A percentile compares a stretch with the other conserved stretches of the same genome.
phyloP scores from a whole-genome alignment of 257 asterid genomes.

The Oldenlandia corymbosa region DNA sequence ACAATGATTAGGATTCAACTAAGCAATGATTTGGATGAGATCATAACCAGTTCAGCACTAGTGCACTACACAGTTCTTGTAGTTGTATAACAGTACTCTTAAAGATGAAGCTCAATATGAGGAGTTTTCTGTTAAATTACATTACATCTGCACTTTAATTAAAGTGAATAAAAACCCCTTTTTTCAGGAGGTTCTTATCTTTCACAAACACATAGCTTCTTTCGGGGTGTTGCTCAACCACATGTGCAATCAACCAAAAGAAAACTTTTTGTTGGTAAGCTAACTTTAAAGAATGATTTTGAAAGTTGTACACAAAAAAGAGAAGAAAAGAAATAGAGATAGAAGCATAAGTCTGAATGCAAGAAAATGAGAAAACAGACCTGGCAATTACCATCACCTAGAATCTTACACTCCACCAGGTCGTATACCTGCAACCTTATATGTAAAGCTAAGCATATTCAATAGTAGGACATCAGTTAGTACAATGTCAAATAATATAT shows the following conservation, averaged over 20 bases:
- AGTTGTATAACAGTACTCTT: no score
- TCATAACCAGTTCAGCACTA: no score
- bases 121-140: background rate
- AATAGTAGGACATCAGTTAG: slow-evolving; percentile 7
- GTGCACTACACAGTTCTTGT: no score
- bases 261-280: background rate
- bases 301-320: no score
- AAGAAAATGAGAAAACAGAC: slow-evolving; percentile 28
- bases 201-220: background rate
- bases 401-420: slow-evolving; percentile 79
- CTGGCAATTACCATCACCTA: slow-evolving; percentile 98
- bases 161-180: no score
- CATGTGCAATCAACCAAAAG: no score
- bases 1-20: background rate
- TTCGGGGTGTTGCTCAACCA: background rate
- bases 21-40: no score
- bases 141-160: background rate
- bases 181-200: background rate
- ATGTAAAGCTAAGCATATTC: slow-evolving; percentile 17
- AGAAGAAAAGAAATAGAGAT: no score
- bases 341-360: slow-evolving; percentile 3
- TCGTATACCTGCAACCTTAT: slow-evolving; percentile 76
- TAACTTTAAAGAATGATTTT: no score
- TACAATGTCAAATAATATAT: background rate
- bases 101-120: no score